Percentiles rank a stretch among this genome's conserved stretches.
These are phyloP conservation scores for Hymenoscyphus fraxineus DNA, from an alignment of 2,329 filamentous ascomycete species.

Conservation along the genomic window DNA sequence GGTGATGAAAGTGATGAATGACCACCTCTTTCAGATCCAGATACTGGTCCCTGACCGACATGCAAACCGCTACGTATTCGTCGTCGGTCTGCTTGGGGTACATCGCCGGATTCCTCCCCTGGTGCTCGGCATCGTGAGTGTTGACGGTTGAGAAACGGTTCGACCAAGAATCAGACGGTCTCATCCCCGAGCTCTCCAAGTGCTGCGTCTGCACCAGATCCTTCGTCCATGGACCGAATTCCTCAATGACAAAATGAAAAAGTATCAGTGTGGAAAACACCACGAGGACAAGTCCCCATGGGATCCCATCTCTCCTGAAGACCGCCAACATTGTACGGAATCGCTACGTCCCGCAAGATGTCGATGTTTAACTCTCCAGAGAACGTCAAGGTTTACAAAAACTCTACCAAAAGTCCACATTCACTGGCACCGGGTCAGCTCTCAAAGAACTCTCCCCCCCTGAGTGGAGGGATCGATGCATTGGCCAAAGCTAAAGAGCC, in stretches of 20 bases:
- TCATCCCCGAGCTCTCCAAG: neutral
- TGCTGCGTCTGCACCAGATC: neutral
- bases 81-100: constrained; percentile 7
- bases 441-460: too few relatives aligned
- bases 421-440: too few relatives aligned
- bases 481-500: too few relatives aligned
- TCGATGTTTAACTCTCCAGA: neutral
- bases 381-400: too few relatives aligned
- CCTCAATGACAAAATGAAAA: neutral
- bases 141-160: neutral
- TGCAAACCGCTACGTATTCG: constrained; percentile 29
- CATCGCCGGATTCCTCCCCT: neutral
- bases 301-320: neutral
- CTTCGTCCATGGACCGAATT: neutral
- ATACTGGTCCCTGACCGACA: constrained; percentile 25
- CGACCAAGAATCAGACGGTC: too few relatives aligned
- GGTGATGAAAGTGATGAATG: constrained; percentile 30
- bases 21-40: constrained; percentile 28
- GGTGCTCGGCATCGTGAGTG: neutral
- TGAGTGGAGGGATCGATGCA: too few relatives aligned
- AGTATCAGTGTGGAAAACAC: neutral
- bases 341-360: too few relatives aligned
- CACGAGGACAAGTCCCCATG: neutral
- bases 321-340: neutral
- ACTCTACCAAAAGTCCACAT: too few relatives aligned